Evolutionary conservation across 2,329 filamentous ascomycete genomes (phyloP), one percentile per base, ranked within the genome.

Genomic region (Myriosclerotinia scirpicola): DNA sequence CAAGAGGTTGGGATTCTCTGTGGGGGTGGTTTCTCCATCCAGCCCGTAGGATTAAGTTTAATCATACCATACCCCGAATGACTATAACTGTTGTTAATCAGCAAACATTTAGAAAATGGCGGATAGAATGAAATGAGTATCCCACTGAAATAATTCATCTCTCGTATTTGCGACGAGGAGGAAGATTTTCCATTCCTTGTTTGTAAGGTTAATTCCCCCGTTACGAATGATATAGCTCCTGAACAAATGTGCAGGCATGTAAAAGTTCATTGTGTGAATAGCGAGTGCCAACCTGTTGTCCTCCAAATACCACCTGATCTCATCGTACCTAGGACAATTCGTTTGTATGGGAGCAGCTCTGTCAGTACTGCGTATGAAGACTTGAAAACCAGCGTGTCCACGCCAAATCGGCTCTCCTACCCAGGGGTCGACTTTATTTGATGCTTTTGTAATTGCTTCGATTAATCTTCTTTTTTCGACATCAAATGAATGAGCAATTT

Each of bases 161-260:
- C 34, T 60, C 20, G 20, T 48, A n/a, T 50, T 60, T 36, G 56
- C 44, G 30, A 60, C 42, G 34, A 60, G 56, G n/a, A 64, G 61
- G 22, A 64, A 64, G 17, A 17, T 42, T 55, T 42, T 55, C 61
- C 50, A 55, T 55, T 64, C 36, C 17, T 9, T 22, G 36, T 64
- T 46, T 14, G 61, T 55, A 22, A 64, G 38, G 2, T 44, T 34
- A 6, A 64, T 54, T n/a, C 61, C 61, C 17, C 50, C 61, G 17
- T 38, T 20, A 54, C 61, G 48, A 40, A 26, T 6, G 17, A 64
- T 55, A 26, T 64, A 64, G 40, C 38, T 26, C n/a, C 50, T 42
- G 30, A 64, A 30, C 22, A 64, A 9, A 55, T 64, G 61, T 15
- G 48, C 61, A n/a, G 50, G 61, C 15, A 55, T 55, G 26, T 53